These are phyloP conservation scores for Epichloe aotearoae DNA, from an alignment of 2,329 filamentous ascomycete species.

Conservation along the genomic window DNA sequence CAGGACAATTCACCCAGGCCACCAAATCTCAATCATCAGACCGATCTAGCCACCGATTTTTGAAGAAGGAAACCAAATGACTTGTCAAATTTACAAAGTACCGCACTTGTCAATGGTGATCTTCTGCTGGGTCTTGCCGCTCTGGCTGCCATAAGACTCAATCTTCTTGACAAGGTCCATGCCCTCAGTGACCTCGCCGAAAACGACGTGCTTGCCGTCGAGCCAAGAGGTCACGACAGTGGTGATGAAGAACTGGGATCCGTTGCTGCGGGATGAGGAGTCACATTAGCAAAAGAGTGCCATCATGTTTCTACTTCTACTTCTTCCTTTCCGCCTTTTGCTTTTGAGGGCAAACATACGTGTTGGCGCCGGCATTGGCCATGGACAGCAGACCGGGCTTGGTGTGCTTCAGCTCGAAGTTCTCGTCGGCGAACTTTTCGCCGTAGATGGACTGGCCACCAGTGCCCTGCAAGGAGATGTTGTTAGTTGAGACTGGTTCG, in stretches of 20 bases:
- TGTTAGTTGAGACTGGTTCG: neutral
- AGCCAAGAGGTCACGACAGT: constrained; percentile 84
- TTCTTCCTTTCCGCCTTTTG: neutral
- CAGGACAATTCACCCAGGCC: neutral
- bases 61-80: neutral
- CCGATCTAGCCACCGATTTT: constrained; percentile 1
- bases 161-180: constrained; percentile 45
- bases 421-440: constrained; percentile 10
- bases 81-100: constrained; percentile 24
- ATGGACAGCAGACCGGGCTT: constrained; percentile 11
- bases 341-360: constrained; percentile 5
- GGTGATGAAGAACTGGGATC: constrained; percentile 96
- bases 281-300: too few relatives aligned
- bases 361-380: constrained; percentile 12
- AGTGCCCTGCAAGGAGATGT: constrained; percentile 6
- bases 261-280: constrained; percentile 51
- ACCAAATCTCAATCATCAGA: neutral
- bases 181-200: constrained; percentile 52
- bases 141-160: constrained; percentile 41
- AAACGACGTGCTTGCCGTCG: constrained; percentile 73
- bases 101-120: constrained; percentile 45
- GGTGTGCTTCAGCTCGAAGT: constrained; percentile 11
- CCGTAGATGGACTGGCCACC: constrained; percentile 12
- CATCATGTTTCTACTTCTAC: too few relatives aligned
- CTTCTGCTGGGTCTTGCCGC: constrained; percentile 40